Base-by-base conservation (phyloP, 2,329 filamentous ascomycete genomes). In the Decorospora gaudefroyi region DNA sequence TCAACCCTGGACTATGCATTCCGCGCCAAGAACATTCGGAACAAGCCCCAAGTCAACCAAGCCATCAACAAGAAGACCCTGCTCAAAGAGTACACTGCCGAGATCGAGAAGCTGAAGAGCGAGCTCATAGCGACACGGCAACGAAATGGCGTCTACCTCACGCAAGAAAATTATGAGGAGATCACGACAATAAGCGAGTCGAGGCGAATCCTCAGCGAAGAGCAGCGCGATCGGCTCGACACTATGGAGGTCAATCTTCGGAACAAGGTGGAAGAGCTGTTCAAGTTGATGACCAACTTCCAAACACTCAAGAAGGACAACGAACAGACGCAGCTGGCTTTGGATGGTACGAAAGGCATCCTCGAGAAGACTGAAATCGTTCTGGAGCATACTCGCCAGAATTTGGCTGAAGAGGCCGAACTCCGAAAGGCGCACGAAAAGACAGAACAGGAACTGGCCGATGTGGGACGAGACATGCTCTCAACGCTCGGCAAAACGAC, bases 1-100 rank as follows among this genome's bases (percentile, higher is more conserved):
- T 97, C 93, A 0, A 99, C 95, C 0, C 79, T 99, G 1, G 93
- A 99, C 69, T 99, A 99, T 66, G 95, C 93, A 8, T 97, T 97
- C 73, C 83, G 93, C 32, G 93, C 93, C 11, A 99, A 99, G 76
- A 97, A 99, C 59, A 99, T 99, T 62, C 87, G 89, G 35, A 99
- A 99, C 72, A 96, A 96, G 72, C 95, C 93, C 0, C 93, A 99
- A 65, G 80, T 95, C 60, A 99, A 97, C 71, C 88, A 90, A 34
- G 82, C 89, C 64, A 83, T 97, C 53, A 91, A 89, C 53, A 99
- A 97, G 72, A 95, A 93, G 73, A 96, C 90, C 3, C 72, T 99
- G 9, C 78, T 99, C 8, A 86, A 82, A 47, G 93, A 99, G 55
- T 96, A 96, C 54, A 93, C 92, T 0, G 76, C 80, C 16, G 93